These are phyloP conservation scores for Volvox reticuliferus DNA, from an alignment of 139 green algal species.

Conservation along the genomic window DNA sequence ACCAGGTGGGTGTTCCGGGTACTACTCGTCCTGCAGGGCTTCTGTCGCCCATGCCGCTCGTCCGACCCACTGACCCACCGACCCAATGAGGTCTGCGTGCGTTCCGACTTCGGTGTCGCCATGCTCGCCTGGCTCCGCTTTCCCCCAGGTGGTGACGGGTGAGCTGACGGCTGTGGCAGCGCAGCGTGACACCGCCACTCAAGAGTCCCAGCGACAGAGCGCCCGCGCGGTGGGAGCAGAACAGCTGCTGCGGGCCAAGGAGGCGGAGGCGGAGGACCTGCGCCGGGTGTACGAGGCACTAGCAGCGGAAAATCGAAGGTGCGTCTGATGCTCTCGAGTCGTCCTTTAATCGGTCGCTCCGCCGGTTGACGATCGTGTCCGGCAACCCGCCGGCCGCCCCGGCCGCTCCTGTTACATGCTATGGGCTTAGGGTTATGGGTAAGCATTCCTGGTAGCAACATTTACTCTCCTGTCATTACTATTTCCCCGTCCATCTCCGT, in stretches of 20 bases:
- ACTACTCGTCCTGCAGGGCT: background rate
- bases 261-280: constrained; percentile 73
- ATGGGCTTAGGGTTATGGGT: too few relatives aligned
- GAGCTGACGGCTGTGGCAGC: constrained; percentile 57
- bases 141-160: constrained; percentile 62
- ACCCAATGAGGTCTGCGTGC: too few relatives aligned
- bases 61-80: too few relatives aligned
- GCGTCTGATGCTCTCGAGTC: background rate
- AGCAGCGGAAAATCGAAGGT: constrained; percentile 63
- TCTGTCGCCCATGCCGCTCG: too few relatives aligned
- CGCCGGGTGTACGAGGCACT: constrained; percentile 70
- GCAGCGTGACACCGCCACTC: constrained; percentile 36
- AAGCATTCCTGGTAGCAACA: too few relatives aligned
- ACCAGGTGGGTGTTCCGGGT: constrained; percentile 64
- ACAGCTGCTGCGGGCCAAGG: constrained; percentile 63
- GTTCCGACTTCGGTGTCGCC: too few relatives aligned
- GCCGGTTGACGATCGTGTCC: too few relatives aligned
- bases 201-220: constrained; percentile 48
- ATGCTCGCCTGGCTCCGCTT: background rate
- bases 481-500: too few relatives aligned
- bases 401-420: too few relatives aligned
- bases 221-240: constrained; percentile 52
- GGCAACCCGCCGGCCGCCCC: too few relatives aligned
- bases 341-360: too few relatives aligned
- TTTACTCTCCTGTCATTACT: too few relatives aligned